A percentile compares a stretch with the other conserved stretches of the same genome.
These are phyloP conservation scores for Fusarium nygamai DNA, from an alignment of 2,329 filamentous ascomycete genomes.

Conservation along the genomic window DNA sequence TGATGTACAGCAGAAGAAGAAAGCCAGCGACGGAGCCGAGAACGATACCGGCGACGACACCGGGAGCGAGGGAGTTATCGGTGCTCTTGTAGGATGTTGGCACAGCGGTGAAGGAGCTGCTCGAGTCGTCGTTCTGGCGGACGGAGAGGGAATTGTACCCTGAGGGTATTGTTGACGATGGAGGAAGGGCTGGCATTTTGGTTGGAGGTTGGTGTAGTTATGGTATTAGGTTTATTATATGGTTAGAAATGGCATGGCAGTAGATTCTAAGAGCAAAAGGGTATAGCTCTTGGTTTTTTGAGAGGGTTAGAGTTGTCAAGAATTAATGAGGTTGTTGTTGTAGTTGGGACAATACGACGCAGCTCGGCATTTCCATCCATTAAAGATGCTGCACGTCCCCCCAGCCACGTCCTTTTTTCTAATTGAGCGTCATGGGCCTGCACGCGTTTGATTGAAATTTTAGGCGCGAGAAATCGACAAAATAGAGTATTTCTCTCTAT, in stretches of 20 bases:
- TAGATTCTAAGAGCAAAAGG: not conserved
- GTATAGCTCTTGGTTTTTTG: not conserved
- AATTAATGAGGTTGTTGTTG: slow-evolving; percentile 7
- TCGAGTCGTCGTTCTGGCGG: slow-evolving; percentile 35
- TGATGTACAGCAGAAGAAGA: slow-evolving; percentile 61
- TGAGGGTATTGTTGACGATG: slow-evolving; percentile 22
- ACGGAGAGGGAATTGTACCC: slow-evolving; percentile 27
- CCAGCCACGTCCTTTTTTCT: slow-evolving; percentile 29
- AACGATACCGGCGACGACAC: slow-evolving; percentile 56
- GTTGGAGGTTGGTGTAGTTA: not conserved
- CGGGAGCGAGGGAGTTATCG: slow-evolving; percentile 54
- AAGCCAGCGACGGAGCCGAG: slow-evolving; percentile 60
- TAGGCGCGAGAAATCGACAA: not conserved
- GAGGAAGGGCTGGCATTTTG: slow-evolving; percentile 31
- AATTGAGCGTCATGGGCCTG: slow-evolving; percentile 10
- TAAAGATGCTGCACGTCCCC: slow-evolving; percentile 25
- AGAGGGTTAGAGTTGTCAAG: not conserved
- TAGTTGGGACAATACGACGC: slow-evolving; percentile 2
- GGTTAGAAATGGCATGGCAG: slow-evolving; percentile 5
- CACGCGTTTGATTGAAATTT: slow-evolving; percentile 6
- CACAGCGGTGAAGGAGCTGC: slow-evolving; percentile 44
- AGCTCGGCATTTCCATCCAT: slow-evolving; percentile 1
- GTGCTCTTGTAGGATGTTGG: slow-evolving; percentile 49
- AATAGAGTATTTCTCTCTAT: too few relatives aligned
- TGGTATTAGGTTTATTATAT: not conserved